Conservation (phyloP, 164 flowering plant genomes). For the Magnolia officinalis region DNA sequence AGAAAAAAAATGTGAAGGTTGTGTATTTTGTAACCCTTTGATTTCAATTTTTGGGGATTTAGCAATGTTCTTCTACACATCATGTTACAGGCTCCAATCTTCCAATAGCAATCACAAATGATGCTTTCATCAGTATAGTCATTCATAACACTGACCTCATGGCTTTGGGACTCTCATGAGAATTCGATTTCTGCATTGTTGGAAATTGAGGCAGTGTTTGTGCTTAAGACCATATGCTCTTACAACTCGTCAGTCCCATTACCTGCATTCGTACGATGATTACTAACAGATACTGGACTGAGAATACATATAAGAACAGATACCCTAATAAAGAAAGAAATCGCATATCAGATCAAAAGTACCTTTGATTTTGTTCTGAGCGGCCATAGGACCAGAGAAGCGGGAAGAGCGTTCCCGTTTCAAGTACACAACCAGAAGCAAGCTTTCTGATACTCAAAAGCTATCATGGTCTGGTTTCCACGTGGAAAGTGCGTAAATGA, state of each 20-base stretch:
- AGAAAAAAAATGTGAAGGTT: too few relatives aligned
- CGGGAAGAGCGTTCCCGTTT: not conserved
- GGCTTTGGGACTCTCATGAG: not conserved
- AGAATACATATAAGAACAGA: not conserved
- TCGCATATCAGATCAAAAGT: not conserved
- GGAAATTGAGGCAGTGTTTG: not conserved
- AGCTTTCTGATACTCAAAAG: not conserved
- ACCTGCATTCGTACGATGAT: not conserved
- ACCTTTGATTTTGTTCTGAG: not conserved
- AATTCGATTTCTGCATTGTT: not conserved
- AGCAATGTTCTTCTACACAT: too few relatives aligned
- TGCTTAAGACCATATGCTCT: not conserved
- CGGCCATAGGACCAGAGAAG: not conserved
- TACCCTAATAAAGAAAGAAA: not conserved
- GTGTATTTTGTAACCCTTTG: too few relatives aligned
- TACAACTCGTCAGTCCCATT: not conserved
- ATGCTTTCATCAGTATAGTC: not conserved
- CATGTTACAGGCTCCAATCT: not conserved
- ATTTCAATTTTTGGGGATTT: too few relatives aligned
- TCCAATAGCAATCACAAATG: not conserved
- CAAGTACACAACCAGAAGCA: not conserved
- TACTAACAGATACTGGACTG: not conserved
- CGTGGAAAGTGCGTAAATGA: constrained; percentile 49
- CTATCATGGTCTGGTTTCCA: constrained; percentile 31
- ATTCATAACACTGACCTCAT: not conserved